phyloP scores from a whole-genome alignment of 1,284 basidiomycete genomes.

The Fomitopsis pinicola region DNA sequence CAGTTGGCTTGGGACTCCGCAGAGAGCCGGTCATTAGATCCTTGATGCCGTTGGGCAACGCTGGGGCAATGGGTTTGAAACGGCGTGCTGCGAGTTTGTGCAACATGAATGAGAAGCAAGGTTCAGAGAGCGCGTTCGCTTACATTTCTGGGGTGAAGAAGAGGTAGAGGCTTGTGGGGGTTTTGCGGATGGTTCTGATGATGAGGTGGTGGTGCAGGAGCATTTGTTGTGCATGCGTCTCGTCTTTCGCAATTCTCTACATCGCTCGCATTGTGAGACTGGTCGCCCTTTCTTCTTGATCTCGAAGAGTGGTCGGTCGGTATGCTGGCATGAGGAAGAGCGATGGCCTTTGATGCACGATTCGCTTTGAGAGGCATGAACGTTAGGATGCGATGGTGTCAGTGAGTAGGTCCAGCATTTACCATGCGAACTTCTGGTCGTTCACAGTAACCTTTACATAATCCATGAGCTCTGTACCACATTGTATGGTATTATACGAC shows the following conservation, averaged over 20 bases:
- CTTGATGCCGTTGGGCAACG: constrained; percentile 26
- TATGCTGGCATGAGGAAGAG: constrained; percentile 73
- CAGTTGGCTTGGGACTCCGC: not conserved
- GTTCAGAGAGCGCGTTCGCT: not conserved
- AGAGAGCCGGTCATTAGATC: constrained; percentile 9
- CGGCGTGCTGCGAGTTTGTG: constrained; percentile 11
- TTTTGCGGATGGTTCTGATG: not conserved
- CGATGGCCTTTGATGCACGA: constrained; percentile 84
- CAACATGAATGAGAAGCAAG: not conserved
- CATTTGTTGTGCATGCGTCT: constrained; percentile 73
- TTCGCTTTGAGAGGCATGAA: constrained; percentile 41
- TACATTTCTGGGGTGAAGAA: constrained; percentile 8
- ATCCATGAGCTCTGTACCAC: not conserved
- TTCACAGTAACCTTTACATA: constrained; percentile 65
- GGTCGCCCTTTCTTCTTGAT: constrained; percentile 82
- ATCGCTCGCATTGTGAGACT: constrained; percentile 76
- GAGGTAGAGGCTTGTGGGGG: constrained; percentile 2
- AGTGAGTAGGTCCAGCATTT: constrained; percentile 13
- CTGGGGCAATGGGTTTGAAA: constrained; percentile 26
- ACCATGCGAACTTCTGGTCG: constrained; percentile 84
- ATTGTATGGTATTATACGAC: not conserved
- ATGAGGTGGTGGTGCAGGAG: constrained; percentile 33
- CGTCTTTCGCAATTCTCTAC: constrained; percentile 71
- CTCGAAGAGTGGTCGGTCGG: constrained; percentile 73
- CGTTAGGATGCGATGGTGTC: constrained; percentile 8